phyloP scores from a whole-genome alignment of 2,329 filamentous ascomycete genomes.

The Aspergillus clavatus region DNA sequence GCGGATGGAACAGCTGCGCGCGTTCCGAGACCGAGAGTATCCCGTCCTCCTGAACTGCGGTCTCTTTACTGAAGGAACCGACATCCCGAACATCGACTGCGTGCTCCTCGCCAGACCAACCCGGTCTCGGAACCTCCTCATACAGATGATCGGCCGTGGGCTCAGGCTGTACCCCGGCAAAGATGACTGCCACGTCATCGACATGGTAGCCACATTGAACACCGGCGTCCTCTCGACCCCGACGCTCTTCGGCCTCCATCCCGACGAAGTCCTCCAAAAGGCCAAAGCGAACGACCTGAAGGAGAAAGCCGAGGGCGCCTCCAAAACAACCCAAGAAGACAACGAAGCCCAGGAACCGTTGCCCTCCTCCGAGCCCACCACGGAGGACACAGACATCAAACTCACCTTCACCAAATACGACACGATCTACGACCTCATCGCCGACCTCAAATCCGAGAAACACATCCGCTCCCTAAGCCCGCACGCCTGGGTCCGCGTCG shows the following conservation, averaged over 20 bases:
- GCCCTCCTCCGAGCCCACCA: neutral
- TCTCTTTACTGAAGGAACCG: slow-evolving; percentile 94
- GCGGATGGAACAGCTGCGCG: slow-evolving; percentile 65
- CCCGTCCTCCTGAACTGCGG: slow-evolving; percentile 91
- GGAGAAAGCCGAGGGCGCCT: slow-evolving; percentile 16
- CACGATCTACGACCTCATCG: slow-evolving; percentile 83
- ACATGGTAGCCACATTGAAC: slow-evolving; percentile 83
- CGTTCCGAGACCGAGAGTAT: slow-evolving; percentile 71
- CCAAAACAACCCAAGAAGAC: slow-evolving; percentile 28
- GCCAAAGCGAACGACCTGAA: slow-evolving; percentile 60
- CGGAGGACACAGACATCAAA: slow-evolving; percentile 33
- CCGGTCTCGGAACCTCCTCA: slow-evolving; percentile 82
- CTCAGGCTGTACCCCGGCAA: slow-evolving; percentile 80
- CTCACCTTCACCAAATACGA: slow-evolving; percentile 87
- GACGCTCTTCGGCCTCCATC: slow-evolving; percentile 88
- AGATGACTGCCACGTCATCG: slow-evolving; percentile 86
- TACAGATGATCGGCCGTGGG: slow-evolving; percentile 96
- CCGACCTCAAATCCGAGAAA: slow-evolving; percentile 71
- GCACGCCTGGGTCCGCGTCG: slow-evolving; percentile 77
- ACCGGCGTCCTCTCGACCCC: slow-evolving; percentile 86
- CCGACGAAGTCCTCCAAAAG: slow-evolving; percentile 67
- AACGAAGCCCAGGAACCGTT: slow-evolving; percentile 32
- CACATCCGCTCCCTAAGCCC: slow-evolving; percentile 73
- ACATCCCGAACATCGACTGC: slow-evolving; percentile 96
- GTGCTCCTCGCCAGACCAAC: slow-evolving; percentile 84